Evolutionary conservation across 1,284 basidiomycete species (phyloP).

Genomic region (Tylopilus sp.): DNA sequence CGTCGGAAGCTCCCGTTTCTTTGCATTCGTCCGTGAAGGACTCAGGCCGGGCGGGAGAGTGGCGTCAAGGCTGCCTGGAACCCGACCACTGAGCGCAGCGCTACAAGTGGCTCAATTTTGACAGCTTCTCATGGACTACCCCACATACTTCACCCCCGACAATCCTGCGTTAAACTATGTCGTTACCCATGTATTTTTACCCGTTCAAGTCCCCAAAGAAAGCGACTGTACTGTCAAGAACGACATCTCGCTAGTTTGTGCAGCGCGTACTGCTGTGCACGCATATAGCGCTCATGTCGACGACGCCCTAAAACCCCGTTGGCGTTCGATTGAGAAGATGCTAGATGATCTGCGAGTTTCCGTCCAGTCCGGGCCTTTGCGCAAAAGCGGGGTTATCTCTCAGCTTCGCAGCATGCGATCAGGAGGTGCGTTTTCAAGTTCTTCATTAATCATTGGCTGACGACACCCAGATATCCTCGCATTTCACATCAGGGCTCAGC

Average conservation of each 20-base stretch:
- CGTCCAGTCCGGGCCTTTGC: neutral
- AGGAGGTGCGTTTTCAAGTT: conserved; percentile 16
- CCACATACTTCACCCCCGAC: neutral
- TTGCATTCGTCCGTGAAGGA: too few species aligned
- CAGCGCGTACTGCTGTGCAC: conserved; percentile 5
- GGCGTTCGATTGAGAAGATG: conserved; percentile 11
- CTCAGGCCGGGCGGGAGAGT: too few species aligned
- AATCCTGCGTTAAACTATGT: neutral
- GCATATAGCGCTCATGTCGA: conserved; percentile 8
- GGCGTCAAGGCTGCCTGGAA: too few species aligned
- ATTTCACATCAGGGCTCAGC: conserved; percentile 12
- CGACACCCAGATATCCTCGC: conserved; percentile 23
- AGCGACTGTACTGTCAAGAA: neutral
- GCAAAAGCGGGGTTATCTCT: neutral
- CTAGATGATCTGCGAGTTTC: conserved; percentile 7
- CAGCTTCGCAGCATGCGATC: conserved; percentile 15
- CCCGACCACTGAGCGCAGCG: too few species aligned
- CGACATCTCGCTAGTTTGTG: neutral
- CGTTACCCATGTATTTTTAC: conserved; percentile 2
- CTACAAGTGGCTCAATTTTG: too few species aligned
- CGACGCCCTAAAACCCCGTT: neutral
- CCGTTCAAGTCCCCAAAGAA: neutral
- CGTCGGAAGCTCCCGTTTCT: too few species aligned
- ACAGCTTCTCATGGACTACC: neutral
- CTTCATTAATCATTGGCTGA: neutral